These are phyloP conservation scores for Botrytis galanthina DNA, from an alignment of 2,329 filamentous ascomycete species.

Conservation along the genomic window DNA sequence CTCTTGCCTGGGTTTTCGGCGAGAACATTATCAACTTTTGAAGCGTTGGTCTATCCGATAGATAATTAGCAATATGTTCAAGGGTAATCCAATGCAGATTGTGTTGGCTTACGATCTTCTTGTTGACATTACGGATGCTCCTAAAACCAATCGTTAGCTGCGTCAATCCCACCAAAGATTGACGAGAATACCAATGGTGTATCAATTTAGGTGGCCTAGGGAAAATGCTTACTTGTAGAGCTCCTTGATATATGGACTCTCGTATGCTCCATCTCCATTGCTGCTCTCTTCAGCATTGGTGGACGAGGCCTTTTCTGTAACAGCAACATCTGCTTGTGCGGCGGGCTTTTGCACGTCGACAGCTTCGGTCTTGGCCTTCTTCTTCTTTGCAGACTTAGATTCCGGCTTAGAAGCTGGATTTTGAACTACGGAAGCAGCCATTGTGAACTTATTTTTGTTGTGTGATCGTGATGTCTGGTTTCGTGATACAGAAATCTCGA, in stretches of 20 bases:
- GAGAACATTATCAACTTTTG: conserved; percentile 69
- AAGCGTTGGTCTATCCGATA: conserved; percentile 59
- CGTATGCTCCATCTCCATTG: conserved; percentile 55
- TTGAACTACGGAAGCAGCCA: conserved; percentile 64
- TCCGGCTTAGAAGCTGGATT: conserved; percentile 61
- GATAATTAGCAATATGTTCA: conserved; percentile 25
- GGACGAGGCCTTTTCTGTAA: conserved; percentile 50
- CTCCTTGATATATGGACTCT: conserved; percentile 82
- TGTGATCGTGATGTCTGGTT: conserved; percentile 45
- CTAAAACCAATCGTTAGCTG: conserved; percentile 46
- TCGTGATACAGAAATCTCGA: conserved; percentile 37
- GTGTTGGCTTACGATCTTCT: conserved; percentile 75
- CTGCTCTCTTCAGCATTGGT: conserved; percentile 44
- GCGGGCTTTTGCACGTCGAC: conserved; percentile 49
- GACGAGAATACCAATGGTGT: background rate
- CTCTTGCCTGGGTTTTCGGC: conserved; percentile 67
- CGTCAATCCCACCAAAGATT: background rate
- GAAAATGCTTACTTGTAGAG: conserved; percentile 73
- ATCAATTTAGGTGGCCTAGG: conserved; percentile 8
- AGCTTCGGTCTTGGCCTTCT: conserved; percentile 57
- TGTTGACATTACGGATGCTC: conserved; percentile 86
- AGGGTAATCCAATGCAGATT: background rate
- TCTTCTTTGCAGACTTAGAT: conserved; percentile 67
- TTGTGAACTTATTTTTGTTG: conserved; percentile 38
- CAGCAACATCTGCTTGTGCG: conserved; percentile 48